Base-by-base conservation (phyloP, 2,329 filamentous ascomycete genomes). In the Cryphonectria nitschkei region DNA sequence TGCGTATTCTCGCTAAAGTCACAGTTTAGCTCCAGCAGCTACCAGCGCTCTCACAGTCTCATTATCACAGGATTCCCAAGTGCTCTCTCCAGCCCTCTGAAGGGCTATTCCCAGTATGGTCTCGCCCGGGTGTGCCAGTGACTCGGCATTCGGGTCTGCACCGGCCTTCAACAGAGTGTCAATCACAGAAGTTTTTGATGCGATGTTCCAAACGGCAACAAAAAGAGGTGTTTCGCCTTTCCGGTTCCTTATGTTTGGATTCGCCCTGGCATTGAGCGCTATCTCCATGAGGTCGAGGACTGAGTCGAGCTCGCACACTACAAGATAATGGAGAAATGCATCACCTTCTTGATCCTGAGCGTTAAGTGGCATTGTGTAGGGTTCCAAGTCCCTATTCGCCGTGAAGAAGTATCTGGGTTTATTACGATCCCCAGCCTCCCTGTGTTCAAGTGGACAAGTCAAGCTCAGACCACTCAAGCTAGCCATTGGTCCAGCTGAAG, bases 121-220 rank as follows among this genome's bases (percentile, higher is more conserved):
- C 3, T n/a, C 5, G 8, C 34, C 60, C n/a, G 34, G 60, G 19
- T 62, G 22, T 6, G 8, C 19, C 22, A 11, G 7, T 39, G 37
- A 41, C 16, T 37, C 13, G 39, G 60, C 60, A 62, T 62, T n/a
- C 26, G 60, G 60, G n/a, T 62, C 60, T 26, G 34, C 60, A n/a
- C 60, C 60, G 5, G 60, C 60, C 4, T 62, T 1, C 34, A 62
- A 22, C 4, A 62, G 60, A n/a, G 60, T 16, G 32, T 22, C 9
- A 9, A 62, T 41, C 19, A 39, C 60, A 5, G 8, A 13, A 9
- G 7, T 3, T 13, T 14, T n/a, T 2, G 34, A 4, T 6, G 19
- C 19, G 4, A 3, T 4, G 4, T 39, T 41, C 9, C 60, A 39
- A 8, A 41, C 34, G 5, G 60, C 60, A 62, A 62, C 9, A 11